phyloP scores from a whole-genome alignment of 1,284 basidiomycete genomes.

The Malassezia equina region DNA sequence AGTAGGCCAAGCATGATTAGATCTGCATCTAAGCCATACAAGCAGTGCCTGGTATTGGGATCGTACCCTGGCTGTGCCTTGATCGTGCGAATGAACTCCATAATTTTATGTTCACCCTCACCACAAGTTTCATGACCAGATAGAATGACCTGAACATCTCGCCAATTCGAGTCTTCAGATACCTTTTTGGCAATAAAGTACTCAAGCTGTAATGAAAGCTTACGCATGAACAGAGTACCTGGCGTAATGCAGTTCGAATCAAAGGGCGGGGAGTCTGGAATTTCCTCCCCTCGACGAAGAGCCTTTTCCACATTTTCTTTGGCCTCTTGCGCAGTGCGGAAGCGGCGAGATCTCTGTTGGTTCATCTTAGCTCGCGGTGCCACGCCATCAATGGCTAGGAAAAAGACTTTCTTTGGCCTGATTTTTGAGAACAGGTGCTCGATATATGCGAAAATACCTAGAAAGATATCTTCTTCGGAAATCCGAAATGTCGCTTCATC shows the following conservation, averaged over 20 bases:
- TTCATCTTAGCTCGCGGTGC: conserved; percentile 99
- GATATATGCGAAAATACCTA: conserved; percentile 91
- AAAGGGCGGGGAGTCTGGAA: conserved; percentile 87
- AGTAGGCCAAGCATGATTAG: conserved; percentile 94
- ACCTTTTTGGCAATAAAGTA: conserved; percentile 64
- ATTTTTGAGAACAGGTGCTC: conserved; percentile 95
- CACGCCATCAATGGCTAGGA: conserved; percentile 96
- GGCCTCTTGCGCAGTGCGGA: conserved; percentile 86
- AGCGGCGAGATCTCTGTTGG: conserved; percentile 72
- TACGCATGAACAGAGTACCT: conserved; percentile 88
- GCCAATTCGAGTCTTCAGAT: conserved; percentile 56
- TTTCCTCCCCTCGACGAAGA: conserved; percentile 71
- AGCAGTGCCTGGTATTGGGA: conserved; percentile 84
- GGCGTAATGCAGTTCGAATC: conserved; percentile 99
- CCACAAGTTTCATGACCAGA: conserved; percentile 96
- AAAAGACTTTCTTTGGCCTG: conserved; percentile 77
- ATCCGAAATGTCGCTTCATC: conserved; percentile 81
- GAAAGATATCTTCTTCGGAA: conserved; percentile 92
- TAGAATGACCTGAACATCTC: conserved; percentile 78
- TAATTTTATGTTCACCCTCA: conserved; percentile 99
- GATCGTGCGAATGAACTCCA: conserved; percentile 91
- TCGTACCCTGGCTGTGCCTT: conserved; percentile 92
- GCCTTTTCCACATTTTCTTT: conserved; percentile 79
- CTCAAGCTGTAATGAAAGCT: conserved; percentile 75
- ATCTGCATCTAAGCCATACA: conserved; percentile 97